phyloP scores from a whole-genome alignment of 2,329 filamentous ascomycete genomes.

The Teratosphaeria epicoccoides region DNA sequence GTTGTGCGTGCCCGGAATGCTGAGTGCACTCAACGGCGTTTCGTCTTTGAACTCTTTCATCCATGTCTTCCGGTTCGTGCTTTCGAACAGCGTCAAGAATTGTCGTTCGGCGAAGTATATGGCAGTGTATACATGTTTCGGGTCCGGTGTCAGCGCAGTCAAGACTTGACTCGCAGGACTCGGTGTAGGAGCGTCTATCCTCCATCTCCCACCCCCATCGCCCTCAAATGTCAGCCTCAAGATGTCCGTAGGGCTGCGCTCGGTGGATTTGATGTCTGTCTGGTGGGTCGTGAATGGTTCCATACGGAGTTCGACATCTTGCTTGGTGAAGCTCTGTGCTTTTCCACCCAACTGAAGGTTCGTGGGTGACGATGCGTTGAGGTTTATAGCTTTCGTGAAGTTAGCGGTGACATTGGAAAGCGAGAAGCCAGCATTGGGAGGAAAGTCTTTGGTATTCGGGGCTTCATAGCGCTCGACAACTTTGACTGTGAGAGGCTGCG shows the following conservation, averaged over 20 bases:
- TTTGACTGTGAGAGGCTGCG: conserved; percentile 61
- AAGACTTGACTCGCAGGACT: conserved; percentile 29
- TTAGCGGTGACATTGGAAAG: conserved; percentile 26
- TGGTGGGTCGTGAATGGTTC: conserved; percentile 56
- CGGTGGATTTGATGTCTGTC: conserved; percentile 52
- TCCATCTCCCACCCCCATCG: conserved; percentile 51
- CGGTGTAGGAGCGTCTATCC: conserved; percentile 58
- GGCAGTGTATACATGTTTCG: conserved; percentile 31
- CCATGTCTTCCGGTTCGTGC: conserved; percentile 60
- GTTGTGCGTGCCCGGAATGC: conserved; percentile 93
- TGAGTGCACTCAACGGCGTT: conserved; percentile 66
- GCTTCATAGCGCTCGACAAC: conserved; percentile 62
- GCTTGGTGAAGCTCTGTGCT: conserved; percentile 49
- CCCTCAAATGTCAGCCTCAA: conserved; percentile 65
- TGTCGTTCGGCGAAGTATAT: conserved; percentile 30
- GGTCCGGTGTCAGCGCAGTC: conserved; percentile 29
- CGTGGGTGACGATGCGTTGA: conserved; percentile 28
- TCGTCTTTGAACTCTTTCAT: conserved; percentile 66
- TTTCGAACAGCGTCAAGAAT: conserved; percentile 56
- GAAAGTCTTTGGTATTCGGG: conserved; percentile 31
- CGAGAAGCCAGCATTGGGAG: conserved; percentile 14
- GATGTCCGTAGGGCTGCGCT: conserved; percentile 49
- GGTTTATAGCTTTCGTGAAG: conserved; percentile 23
- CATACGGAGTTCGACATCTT: conserved; percentile 54
- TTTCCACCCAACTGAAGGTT: conserved; percentile 40